Evolutionary conservation across 805 yeast species (phyloP).

Genomic region (Saccharomycopsis sp.): DNA sequence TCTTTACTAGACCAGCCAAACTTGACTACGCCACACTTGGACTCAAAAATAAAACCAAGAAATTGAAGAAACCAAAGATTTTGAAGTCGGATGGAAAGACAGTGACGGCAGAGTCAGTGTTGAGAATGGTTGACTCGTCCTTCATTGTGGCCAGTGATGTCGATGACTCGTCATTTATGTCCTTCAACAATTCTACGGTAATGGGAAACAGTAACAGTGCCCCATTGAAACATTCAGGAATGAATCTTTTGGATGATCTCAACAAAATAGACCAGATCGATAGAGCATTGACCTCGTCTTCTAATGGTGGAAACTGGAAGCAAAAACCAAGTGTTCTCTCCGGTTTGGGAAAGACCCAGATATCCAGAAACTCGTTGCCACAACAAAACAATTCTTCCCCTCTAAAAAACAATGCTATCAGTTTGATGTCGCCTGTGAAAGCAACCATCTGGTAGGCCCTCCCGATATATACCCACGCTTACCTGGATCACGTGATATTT

Average conservation of each 20-base stretch:
- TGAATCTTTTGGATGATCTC: slow-evolving; percentile 17
- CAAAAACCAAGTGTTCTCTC: background rate
- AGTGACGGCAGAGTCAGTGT: slow-evolving; percentile 21
- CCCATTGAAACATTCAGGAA: slow-evolving; percentile 7
- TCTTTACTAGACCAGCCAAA: background rate
- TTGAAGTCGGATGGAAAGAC: slow-evolving; percentile 21
- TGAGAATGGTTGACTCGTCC: slow-evolving; percentile 22
- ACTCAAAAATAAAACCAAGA: slow-evolving; percentile 7
- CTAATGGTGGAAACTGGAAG: background rate
- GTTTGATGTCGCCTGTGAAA: background rate
- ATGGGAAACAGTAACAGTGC: slow-evolving; percentile 2
- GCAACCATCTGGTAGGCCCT: background rate
- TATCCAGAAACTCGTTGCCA: background rate
- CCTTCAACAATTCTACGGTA: slow-evolving; percentile 2
- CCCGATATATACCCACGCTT: background rate
- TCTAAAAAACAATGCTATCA: background rate
- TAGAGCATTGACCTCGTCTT: slow-evolving; percentile 6
- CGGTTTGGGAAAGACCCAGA: background rate
- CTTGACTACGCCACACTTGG: slow-evolving; percentile 3
- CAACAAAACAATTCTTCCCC: background rate
- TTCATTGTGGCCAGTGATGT: slow-evolving; percentile 20
- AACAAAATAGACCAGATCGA: slow-evolving; percentile 21
- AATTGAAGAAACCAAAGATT: slow-evolving; percentile 21
- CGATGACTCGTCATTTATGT: slow-evolving; percentile 20
- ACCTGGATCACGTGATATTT: background rate